Evolutionary conservation across 352 stramenopile genomes (phyloP), one percentile per base, ranked within the genome.

Genomic region (Peronosclerospora sorghi): DNA sequence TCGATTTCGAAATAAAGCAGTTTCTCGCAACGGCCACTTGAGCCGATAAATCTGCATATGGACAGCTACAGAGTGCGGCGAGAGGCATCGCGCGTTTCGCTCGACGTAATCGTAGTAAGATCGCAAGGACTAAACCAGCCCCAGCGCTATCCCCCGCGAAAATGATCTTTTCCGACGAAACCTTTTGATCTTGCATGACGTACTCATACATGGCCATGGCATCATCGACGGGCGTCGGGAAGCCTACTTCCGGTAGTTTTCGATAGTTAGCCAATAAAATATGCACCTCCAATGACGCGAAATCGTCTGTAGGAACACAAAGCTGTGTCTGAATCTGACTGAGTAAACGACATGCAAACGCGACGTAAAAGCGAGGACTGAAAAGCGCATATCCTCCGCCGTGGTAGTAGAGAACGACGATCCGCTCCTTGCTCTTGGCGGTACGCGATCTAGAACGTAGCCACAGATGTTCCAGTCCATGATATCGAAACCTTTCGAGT

Each of bases 191-290:
- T 0, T 37, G 8, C 1, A 68, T 47, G 15, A 84, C 45, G 43
- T 74, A 67, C 39, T 77, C 45, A 39, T 60, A 73, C 54, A 72
- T 76, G 28, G 28, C 23, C 24, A 73, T 48, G 12, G 68, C 63
- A 45, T 84, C 71, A 34, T 84, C 54, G 15, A 69, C 45, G 24
- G 67, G 68, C 0, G 48, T 19, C 0, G 71, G 71, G 45, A 71
- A 81, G 8, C 43, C 21, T 9, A 56, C 39, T 29, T 77, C 61
- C 4, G 68, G 65, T 13, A 71, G 48, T 48, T 81, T 84, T n/a
- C 68, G 71, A 54, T 81, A 84, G 53, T 81, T 84, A 20, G 63
- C 68, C n/a, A 84, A 49, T 36, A 81, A 51, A n/a, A 73, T 62
- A 32, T 80, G 50, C 14, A 78, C 64, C 17, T 62, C 34, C 13